Percentiles rank a stretch among this genome's conserved stretches.
Conservation (phyloP, 2,329 filamentous ascomycete species). For the Monosporascus sp. region DNA sequence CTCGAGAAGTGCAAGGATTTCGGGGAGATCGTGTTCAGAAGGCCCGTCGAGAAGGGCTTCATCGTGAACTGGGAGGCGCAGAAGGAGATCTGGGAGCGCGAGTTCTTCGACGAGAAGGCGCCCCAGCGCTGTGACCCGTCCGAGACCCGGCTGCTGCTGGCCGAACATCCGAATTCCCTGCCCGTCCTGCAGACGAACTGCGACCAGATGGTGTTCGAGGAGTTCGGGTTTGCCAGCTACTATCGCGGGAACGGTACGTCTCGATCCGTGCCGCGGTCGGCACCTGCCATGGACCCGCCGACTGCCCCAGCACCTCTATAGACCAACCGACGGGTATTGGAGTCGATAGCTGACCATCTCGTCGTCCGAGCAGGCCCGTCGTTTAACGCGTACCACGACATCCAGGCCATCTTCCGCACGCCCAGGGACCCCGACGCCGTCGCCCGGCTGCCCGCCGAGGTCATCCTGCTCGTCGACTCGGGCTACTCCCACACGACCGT, state of each 20-base stretch:
- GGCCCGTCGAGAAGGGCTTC: slow-evolving; percentile 91
- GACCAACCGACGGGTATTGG: too few species aligned
- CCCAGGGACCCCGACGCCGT: slow-evolving; percentile 41
- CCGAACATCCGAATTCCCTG: slow-evolving; percentile 80
- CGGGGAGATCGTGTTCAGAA: slow-evolving; percentile 79
- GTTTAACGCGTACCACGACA: slow-evolving; percentile 78
- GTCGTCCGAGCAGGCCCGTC: slow-evolving; percentile 50
- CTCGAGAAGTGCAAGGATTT: slow-evolving; percentile 78
- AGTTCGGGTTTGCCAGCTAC: slow-evolving; percentile 89
- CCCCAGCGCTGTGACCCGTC: slow-evolving; percentile 65
- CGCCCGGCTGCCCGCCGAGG: slow-evolving; percentile 60
- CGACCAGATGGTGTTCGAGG: slow-evolving; percentile 96
- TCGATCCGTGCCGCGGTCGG: not conserved
- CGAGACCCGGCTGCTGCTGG: slow-evolving; percentile 78
- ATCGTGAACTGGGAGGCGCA: slow-evolving; percentile 96
- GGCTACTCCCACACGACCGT: slow-evolving; percentile 92
- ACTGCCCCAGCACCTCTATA: too few species aligned
- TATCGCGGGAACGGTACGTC: slow-evolving; percentile 64
- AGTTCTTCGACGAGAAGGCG: slow-evolving; percentile 71
- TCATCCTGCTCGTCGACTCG: slow-evolving; percentile 82
- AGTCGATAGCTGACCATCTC: not conserved
- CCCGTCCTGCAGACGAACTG: slow-evolving; percentile 80
- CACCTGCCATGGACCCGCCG: too few species aligned
- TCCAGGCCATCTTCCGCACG: slow-evolving; percentile 63
- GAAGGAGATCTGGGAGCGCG: slow-evolving; percentile 90